Conservation (phyloP, 768 basidiomycete genomes). For the Pisolithus sp. region DNA sequence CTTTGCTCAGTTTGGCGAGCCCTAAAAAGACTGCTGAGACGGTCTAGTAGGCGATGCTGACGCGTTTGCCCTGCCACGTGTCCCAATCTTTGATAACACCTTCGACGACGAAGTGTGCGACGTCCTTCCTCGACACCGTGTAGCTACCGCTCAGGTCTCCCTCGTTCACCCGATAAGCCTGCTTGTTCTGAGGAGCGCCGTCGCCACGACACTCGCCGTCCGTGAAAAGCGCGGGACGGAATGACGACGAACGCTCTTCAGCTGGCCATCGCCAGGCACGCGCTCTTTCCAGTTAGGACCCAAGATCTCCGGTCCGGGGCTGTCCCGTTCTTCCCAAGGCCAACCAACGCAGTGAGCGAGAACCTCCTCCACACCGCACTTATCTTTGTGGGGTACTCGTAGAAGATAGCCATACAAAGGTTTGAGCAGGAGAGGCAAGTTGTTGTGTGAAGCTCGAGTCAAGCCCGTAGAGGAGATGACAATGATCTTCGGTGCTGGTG, state of each 20-base stretch:
- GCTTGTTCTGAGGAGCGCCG: slow-evolving; percentile 11
- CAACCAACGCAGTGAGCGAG: slow-evolving; percentile 43
- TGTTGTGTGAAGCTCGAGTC: slow-evolving; percentile 36
- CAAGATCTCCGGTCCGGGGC: slow-evolving; percentile 36
- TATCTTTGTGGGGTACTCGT: slow-evolving; percentile 48
- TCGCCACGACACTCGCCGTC: slow-evolving; percentile 43
- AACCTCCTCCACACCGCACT: slow-evolving; percentile 51
- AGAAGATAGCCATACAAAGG: slow-evolving; percentile 44
- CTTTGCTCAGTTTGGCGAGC: no score
- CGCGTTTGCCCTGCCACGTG: slow-evolving; percentile 44
- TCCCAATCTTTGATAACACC: slow-evolving; percentile 42
- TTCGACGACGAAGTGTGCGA: slow-evolving; percentile 59
- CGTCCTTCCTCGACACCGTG: slow-evolving; percentile 57
- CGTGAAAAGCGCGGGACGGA: slow-evolving; percentile 51
- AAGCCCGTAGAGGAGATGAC: slow-evolving; percentile 49
- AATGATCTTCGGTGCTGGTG: slow-evolving; percentile 43
- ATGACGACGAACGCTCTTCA: slow-evolving; percentile 43
- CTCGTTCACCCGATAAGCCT: slow-evolving; percentile 39
- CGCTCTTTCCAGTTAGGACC: slow-evolving; percentile 37
- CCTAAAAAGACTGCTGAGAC: no score
- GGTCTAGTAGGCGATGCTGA: slow-evolving; percentile 45
- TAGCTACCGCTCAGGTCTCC: slow-evolving; percentile 36
- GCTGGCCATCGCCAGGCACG: slow-evolving; percentile 35
- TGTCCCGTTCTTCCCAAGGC: slow-evolving; percentile 46
- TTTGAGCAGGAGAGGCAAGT: slow-evolving; percentile 43